A percentile compares a stretch with the other conserved stretches of the same genome.
Conservation (phyloP, 306 rosid genomes). For the Quercus mongolica region DNA sequence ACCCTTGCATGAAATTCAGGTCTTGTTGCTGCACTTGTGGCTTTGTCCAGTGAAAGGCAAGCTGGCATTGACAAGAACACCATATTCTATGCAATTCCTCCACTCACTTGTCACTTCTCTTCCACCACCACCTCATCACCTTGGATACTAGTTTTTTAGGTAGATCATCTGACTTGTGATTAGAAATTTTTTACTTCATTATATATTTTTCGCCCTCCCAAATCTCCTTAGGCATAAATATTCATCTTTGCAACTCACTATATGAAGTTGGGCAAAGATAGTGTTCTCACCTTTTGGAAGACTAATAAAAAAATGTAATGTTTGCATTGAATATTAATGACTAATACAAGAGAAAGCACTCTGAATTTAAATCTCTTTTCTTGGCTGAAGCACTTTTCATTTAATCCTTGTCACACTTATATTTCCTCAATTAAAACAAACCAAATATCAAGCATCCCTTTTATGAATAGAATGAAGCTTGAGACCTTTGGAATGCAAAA, state of each 20-base stretch:
- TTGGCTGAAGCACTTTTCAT: neutral
- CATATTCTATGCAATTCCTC: conserved; percentile 2
- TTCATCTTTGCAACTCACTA: neutral
- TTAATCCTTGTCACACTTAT: neutral
- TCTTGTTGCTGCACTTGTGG: conserved; percentile 26
- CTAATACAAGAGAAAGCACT: neutral
- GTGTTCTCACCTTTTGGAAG: neutral
- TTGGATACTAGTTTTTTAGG: neutral
- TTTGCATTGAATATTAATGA: neutral
- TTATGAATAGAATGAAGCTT: conserved; percentile 9
- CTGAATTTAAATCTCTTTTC: neutral
- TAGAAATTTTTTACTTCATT: neutral
- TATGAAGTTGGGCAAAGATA: neutral
- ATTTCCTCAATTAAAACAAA: neutral
- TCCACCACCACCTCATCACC: conserved; percentile 9
- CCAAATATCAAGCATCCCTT: conserved; percentile 3
- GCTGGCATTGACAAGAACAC: conserved; percentile 11
- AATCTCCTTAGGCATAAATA: too few species aligned
- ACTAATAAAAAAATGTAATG: neutral
- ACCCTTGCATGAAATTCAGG: conserved; percentile 25
- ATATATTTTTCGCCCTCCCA: too few species aligned
- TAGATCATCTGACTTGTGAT: neutral
- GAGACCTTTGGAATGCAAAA: conserved; percentile 40
- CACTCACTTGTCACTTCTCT: neutral
- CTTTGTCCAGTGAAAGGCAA: neutral